phyloP scores from a whole-genome alignment of 192 early-diverging fungal species.

The Spinellus fusiger region DNA sequence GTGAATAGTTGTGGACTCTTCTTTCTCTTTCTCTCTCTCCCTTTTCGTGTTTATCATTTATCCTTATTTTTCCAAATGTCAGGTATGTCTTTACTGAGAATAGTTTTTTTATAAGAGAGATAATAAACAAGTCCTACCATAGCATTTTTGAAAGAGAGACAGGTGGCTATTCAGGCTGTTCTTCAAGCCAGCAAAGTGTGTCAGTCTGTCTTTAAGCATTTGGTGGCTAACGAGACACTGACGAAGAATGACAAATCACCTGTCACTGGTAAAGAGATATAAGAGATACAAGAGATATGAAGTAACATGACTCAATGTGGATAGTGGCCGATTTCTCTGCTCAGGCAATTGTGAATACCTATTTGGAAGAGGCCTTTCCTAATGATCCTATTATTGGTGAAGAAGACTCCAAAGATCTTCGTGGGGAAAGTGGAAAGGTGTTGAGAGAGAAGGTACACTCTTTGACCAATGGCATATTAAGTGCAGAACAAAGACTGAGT shows the following conservation, averaged over 20 bases:
- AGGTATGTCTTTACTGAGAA: neutral
- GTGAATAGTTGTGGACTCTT: no score
- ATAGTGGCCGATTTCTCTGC: constrained; percentile 91
- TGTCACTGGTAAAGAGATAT: constrained; percentile 68
- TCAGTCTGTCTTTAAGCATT: constrained; percentile 77
- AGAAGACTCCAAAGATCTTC: constrained; percentile 87
- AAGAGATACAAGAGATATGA: neutral
- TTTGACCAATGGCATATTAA: constrained; percentile 67
- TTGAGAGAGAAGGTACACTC: constrained; percentile 76
- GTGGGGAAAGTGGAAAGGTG: constrained; percentile 53
- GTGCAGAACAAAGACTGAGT: constrained; percentile 40
- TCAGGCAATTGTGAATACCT: constrained; percentile 89
- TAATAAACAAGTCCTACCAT: no score
- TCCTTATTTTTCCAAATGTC: neutral
- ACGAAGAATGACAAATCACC: constrained; percentile 95
- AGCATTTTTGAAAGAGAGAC: constrained; percentile 48
- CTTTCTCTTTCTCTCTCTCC: no score
- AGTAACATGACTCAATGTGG: neutral
- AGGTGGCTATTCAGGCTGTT: constrained; percentile 87
- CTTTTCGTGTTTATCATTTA: neutral
- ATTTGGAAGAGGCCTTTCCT: constrained; percentile 74
- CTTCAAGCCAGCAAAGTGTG: constrained; percentile 83
- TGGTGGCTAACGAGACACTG: constrained; percentile 77
- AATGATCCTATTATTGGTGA: constrained; percentile 91
- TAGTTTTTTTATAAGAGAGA: no score